Base-by-base conservation (phyloP, 805 yeast genomes). In the Starmera dryadoides region DNA sequence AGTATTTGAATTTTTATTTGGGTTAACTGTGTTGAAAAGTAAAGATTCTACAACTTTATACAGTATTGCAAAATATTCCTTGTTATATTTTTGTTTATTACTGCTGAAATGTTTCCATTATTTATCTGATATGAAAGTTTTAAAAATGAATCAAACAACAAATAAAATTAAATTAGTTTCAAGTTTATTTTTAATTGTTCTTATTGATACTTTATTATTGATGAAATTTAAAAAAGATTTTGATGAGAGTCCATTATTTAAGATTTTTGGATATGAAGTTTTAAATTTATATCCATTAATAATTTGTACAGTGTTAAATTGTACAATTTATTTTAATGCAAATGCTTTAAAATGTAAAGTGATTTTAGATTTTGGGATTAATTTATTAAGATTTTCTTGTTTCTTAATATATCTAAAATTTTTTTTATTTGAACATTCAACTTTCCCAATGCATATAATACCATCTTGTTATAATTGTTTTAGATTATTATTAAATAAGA, bases 81-180 rank as follows among this genome's bases (percentile, higher is more conserved):
- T 35, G 8, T 25, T 47, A 19, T 49, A 46, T 23, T 21, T 38
- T 4, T 38, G 45, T 16, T 30, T 49, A 23, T 25, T 47, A 15
- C 30, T 49, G 11, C 35, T 44, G 16, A 49, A 49, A 21, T 41
- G 49, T 38, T 49, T 49, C 45, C 53, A 49, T 31, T 42, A 47
- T 22, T 34, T 49, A n/a, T 42, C 40, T 8, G 52, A 49, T n/a
- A 7, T 42, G 21, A 35, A 44, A 17, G 45, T 47, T 23, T 19
- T 25, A 10, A 17, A 37, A 11, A 4, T 21, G 19, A 16, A 31
- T 40, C 23, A 33, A 42, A 16, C 18, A 14, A 30, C n/a, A 17
- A 15, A 6, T 12, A 3, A 14, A 7, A 9, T 19, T 4, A 31
- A 31, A 18, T 19, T 31, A 10, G 8, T 31, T 18, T 12, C 33